Evolutionary conservation across 2,329 filamentous ascomycete genomes (phyloP).

Genomic region (Teratosphaeria destructans): DNA sequence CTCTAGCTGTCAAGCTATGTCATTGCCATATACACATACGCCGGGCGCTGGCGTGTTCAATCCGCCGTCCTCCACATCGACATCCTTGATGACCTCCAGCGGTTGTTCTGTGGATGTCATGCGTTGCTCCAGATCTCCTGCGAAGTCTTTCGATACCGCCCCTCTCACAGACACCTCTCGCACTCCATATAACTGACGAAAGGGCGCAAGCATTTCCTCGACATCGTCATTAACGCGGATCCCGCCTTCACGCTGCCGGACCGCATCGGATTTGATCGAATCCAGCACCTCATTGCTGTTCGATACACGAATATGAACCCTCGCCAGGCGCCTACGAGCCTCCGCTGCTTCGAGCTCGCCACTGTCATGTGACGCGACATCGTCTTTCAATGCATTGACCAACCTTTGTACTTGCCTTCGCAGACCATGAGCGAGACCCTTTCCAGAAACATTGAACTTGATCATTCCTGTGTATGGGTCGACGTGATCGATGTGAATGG

Average conservation of each 20-base stretch:
- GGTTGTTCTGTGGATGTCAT: neutral
- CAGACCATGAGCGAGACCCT: slow-evolving; percentile 34
- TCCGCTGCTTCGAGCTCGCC: neutral
- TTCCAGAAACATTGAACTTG: slow-evolving; percentile 40
- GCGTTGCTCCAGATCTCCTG: slow-evolving; percentile 6
- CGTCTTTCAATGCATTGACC: slow-evolving; percentile 26
- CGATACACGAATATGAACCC: slow-evolving; percentile 18
- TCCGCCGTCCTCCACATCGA: slow-evolving; percentile 5
- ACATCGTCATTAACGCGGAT: slow-evolving; percentile 24
- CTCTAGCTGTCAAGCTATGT: slow-evolving; percentile 1
- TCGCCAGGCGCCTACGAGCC: slow-evolving; percentile 5
- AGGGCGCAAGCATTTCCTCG: slow-evolving; percentile 34
- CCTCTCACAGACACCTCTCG: slow-evolving; percentile 28
- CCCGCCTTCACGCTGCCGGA: slow-evolving; percentile 18
- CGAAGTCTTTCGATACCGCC: slow-evolving; percentile 29
- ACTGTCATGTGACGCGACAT: slow-evolving; percentile 7
- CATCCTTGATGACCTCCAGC: neutral
- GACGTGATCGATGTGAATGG: slow-evolving; percentile 38
- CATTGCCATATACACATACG: slow-evolving; percentile 19
- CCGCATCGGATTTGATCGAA: slow-evolving; percentile 20
- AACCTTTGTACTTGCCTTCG: slow-evolving; percentile 31
- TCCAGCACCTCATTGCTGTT: slow-evolving; percentile 23
- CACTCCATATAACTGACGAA: slow-evolving; percentile 28
- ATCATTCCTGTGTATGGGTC: slow-evolving; percentile 43
- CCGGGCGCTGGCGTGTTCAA: slow-evolving; percentile 5